Base-by-base conservation (phyloP, 2,329 filamentous ascomycete genomes). In the Colletotrichum godetiae region DNA sequence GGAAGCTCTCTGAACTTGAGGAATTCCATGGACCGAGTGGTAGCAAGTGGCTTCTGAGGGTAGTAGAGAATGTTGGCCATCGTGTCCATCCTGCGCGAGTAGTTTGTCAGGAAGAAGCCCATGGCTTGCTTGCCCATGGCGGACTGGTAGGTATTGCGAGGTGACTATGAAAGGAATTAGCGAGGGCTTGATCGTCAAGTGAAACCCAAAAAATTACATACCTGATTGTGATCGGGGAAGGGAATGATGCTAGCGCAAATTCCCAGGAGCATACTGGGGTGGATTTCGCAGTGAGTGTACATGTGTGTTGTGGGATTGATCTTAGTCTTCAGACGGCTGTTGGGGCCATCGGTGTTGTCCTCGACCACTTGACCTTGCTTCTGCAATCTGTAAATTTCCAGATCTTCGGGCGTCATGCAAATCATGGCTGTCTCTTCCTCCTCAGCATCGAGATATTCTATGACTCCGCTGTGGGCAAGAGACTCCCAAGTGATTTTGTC, bases 101-200 rank as follows among this genome's bases (percentile, higher is more conserved):
- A 99, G 82, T 99, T 99, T 13, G 97, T 99, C 69, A 99, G 88
- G 86, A 98, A 98, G 78, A 98, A 95, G 81, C 97, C 97, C 97
- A 99, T 99, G 75, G 97, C 97, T 90, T 99, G 97, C 86, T 99
- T 99, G 87, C 97, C 97, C 97, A 99, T 99, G 81, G 97, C 97
- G 79, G 96, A 98, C 85, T 98, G 96, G 84, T 98, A 99, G 4
- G 96, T 98, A 82, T 99, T 99, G 93, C 97, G 93, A 77, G 97
- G 97, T 75, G 96, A 98, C 90, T 97, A 80, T 60, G 22, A 49
- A 24, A 11, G 60, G 59, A 49, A 77, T 87, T 80, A 87, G 81
- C 75, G 78, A 63, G 4, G 56, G 53, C 75, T 49, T 49, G 35
- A 56, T 10, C 27, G 29, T 13, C 49, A 42, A 46, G 24, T n/a